Evolutionary conservation across 2,329 filamentous ascomycete species (phyloP).

Genomic region (Bipolaris victoriae): DNA sequence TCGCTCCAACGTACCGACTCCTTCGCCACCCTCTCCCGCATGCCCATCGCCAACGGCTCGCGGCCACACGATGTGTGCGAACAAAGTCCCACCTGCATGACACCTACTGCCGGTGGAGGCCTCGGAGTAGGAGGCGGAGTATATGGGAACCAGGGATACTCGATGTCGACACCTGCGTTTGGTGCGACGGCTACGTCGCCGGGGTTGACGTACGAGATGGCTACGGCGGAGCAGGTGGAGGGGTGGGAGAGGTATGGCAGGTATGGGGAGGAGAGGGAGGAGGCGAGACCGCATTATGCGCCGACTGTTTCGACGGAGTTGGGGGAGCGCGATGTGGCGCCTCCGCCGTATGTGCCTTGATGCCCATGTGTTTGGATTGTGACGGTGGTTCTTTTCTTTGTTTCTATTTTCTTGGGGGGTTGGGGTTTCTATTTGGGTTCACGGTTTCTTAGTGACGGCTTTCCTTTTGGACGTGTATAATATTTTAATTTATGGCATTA

Average conservation of each 20-base stretch:
- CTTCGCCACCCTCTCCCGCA: slow-evolving; percentile 42
- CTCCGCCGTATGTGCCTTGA: slow-evolving; percentile 16
- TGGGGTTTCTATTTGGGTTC: too few species aligned
- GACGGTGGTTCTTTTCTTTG: too few species aligned
- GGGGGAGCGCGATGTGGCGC: slow-evolving; percentile 27
- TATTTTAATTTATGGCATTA: too few species aligned
- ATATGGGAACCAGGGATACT: slow-evolving; percentile 38
- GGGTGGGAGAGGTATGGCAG: slow-evolving; percentile 37
- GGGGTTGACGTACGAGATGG: slow-evolving; percentile 22
- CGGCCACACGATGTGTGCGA: slow-evolving; percentile 25
- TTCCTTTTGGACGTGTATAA: too few species aligned
- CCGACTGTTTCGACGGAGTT: slow-evolving; percentile 31
- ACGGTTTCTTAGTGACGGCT: too few species aligned
- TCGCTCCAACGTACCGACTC: slow-evolving; percentile 41
- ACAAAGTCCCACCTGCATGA: slow-evolving; percentile 2
- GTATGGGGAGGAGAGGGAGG: slow-evolving; percentile 15
- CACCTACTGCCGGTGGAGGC: slow-evolving; percentile 21
- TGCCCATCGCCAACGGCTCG: slow-evolving; percentile 44
- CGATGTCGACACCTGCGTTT: slow-evolving; percentile 37
- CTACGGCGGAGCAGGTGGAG: slow-evolving; percentile 1
- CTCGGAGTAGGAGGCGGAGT: slow-evolving; percentile 6
- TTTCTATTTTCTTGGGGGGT: too few species aligned
- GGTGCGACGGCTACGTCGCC: slow-evolving; percentile 31
- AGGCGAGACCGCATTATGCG: slow-evolving; percentile 15
- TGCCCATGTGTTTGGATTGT: neutral